These are phyloP conservation scores for Areca catechu DNA, from an alignment of 176 grass and related monocot species.

Conservation along the genomic window DNA sequence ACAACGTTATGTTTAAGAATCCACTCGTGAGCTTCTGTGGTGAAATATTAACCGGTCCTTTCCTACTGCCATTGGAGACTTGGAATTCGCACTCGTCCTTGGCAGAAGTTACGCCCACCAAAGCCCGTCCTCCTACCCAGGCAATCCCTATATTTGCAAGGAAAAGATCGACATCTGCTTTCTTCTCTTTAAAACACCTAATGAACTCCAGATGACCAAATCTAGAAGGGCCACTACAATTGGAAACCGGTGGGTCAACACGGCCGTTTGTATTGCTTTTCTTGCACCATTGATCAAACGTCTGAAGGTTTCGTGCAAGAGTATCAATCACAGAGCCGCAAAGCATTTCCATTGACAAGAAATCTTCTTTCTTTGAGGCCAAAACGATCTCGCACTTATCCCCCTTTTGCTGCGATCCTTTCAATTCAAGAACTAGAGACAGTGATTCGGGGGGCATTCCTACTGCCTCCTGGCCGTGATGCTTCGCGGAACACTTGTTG, in stretches of 20 bases:
- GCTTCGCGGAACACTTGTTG: conserved; percentile 47
- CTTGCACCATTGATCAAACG: conserved; percentile 33
- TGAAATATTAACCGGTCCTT: conserved; percentile 19
- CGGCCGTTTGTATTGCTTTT: conserved; percentile 23
- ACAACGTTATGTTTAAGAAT: conserved; percentile 64
- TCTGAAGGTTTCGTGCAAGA: conserved; percentile 46
- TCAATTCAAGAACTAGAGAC: not conserved
- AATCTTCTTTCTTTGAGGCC: conserved; percentile 6
- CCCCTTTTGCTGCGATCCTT: not conserved
- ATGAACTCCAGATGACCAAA: conserved; percentile 32
- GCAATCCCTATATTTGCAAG: conserved; percentile 65
- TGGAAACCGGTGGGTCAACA: not conserved
- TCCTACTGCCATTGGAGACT: not conserved
- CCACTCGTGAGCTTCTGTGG: conserved; percentile 41
- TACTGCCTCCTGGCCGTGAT: conserved; percentile 3
- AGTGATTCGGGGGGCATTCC: not conserved
- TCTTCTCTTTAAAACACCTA: conserved; percentile 45
- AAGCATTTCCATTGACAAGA: conserved; percentile 41
- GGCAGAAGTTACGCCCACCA: conserved; percentile 21
- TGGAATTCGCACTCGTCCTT: conserved; percentile 20
- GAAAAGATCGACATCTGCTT: conserved; percentile 73
- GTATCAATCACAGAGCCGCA: conserved; percentile 60
- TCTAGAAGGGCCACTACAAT: not conserved
- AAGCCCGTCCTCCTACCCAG: conserved; percentile 35
- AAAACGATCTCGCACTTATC: conserved; percentile 5